A percentile compares a stretch with the other conserved stretches of the same genome.
phyloP scores from a whole-genome alignment of 1,284 basidiomycete species.

The Heliocybe sulcata region DNA sequence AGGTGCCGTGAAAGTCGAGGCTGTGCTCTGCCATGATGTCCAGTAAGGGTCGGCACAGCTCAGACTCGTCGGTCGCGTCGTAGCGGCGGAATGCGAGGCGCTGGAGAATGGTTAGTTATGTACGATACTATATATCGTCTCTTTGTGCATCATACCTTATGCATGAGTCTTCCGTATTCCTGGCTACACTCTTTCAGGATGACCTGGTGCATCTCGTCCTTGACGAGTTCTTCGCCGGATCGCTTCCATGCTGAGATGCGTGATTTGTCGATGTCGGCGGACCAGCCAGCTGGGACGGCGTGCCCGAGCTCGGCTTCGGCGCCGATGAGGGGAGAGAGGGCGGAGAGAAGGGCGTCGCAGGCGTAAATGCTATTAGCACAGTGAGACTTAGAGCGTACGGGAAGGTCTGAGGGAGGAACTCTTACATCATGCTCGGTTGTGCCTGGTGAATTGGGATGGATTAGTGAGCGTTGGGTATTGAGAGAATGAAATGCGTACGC shows the following conservation, averaged over 20 bases:
- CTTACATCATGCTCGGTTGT: slow-evolving; percentile 31
- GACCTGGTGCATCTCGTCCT: slow-evolving; percentile 52
- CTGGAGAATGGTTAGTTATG: slow-evolving; percentile 23
- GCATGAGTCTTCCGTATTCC: slow-evolving; percentile 62
- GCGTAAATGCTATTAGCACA: slow-evolving; percentile 55
- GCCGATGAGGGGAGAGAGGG: slow-evolving; percentile 79
- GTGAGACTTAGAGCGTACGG: slow-evolving; percentile 10
- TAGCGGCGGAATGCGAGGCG: slow-evolving; percentile 65
- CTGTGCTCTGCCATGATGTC: slow-evolving; percentile 60
- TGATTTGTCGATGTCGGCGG: slow-evolving; percentile 41
- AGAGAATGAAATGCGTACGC: slow-evolving; percentile 32
- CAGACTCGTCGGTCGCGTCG: slow-evolving; percentile 50
- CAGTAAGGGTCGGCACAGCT: slow-evolving; percentile 58
- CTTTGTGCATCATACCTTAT: slow-evolving; percentile 40
- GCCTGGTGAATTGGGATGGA: slow-evolving; percentile 14
- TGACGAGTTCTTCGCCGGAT: slow-evolving; percentile 41
- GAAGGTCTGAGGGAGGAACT: neutral
- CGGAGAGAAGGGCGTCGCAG: slow-evolving; percentile 64
- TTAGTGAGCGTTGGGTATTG: slow-evolving; percentile 10
- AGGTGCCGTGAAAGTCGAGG: slow-evolving; percentile 81
- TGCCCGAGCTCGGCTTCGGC: slow-evolving; percentile 56
- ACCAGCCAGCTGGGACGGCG: slow-evolving; percentile 60
- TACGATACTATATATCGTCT: neutral
- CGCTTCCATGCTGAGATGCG: slow-evolving; percentile 57
- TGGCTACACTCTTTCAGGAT: slow-evolving; percentile 46